These are phyloP conservation scores for Chrysopogon serrulatus DNA, from an alignment of 176 grass and related monocot species.

Conservation along the genomic window DNA sequence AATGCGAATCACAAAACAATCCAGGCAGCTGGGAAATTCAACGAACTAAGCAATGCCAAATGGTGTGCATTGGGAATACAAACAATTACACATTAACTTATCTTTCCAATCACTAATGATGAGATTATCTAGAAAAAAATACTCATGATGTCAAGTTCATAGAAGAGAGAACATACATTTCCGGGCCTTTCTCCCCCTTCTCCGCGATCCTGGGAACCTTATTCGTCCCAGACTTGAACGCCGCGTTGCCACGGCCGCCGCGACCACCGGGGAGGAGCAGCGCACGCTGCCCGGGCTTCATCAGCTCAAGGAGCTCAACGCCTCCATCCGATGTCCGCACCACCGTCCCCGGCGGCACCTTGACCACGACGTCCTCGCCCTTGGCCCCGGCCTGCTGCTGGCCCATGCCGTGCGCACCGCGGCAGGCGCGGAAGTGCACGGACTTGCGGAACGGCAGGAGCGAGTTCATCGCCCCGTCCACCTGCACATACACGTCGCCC, in stretches of 20 bases:
- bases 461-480: constrained; percentile 91
- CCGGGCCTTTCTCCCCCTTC: constrained; percentile 87
- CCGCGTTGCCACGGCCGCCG: constrained; percentile 84
- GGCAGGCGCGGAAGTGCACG: constrained; percentile 79
- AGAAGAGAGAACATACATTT: constrained; percentile 63
- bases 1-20: neutral
- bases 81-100: neutral
- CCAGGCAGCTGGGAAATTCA: neutral
- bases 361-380: constrained; percentile 84
- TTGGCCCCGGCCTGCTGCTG: constrained; percentile 77
- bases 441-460: constrained; percentile 87
- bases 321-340: constrained; percentile 52
- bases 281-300: constrained; percentile 67
- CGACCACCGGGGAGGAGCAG: constrained; percentile 77
- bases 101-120: neutral
- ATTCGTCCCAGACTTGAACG: constrained; percentile 81
- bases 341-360: constrained; percentile 83
- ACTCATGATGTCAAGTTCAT: neutral
- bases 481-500: constrained; percentile 78
- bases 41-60: neutral
- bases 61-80: neutral
- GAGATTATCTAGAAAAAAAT: neutral
- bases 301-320: constrained; percentile 65
- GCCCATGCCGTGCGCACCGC: constrained; percentile 75
- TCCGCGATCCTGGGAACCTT: constrained; percentile 89